These are phyloP conservation scores for Alternaria brassicicola DNA, from an alignment of 2,329 filamentous ascomycete genomes.

Conservation along the genomic window DNA sequence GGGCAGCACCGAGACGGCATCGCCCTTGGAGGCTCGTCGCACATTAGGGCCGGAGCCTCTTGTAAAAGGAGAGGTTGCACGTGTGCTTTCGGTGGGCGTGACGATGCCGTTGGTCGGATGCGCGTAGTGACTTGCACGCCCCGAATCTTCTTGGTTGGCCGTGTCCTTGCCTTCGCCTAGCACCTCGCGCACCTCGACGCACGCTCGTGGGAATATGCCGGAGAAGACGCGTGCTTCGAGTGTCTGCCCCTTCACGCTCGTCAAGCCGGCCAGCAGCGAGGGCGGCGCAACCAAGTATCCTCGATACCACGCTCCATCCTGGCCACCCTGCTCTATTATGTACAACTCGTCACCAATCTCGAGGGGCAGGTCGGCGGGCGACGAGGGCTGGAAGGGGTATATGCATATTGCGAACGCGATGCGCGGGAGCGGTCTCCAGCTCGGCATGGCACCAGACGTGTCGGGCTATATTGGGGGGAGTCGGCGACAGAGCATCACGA, in stretches of 20 bases:
- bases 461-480: constrained; percentile 36
- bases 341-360: constrained; percentile 98
- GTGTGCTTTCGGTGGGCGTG: constrained; percentile 48
- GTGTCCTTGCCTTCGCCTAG: constrained; percentile 64
- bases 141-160: constrained; percentile 21
- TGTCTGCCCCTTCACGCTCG: constrained; percentile 87
- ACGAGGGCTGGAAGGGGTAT: constrained; percentile 87
- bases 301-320: constrained; percentile 86
- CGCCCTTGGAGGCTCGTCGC: constrained; percentile 32
- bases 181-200: constrained; percentile 92
- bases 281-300: constrained; percentile 95
- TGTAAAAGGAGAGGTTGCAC: constrained; percentile 32
- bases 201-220: constrained; percentile 95
- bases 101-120: constrained; percentile 46
- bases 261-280: constrained; percentile 88
- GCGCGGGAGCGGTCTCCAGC: constrained; percentile 94
- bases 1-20: constrained; percentile 32
- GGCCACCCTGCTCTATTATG: constrained; percentile 93
- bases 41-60: constrained; percentile 22
- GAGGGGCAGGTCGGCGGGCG: constrained; percentile 88
- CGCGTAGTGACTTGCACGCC: constrained; percentile 27
- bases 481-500: constrained; percentile 44
- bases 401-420: constrained; percentile 98
- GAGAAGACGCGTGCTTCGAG: constrained; percentile 96
- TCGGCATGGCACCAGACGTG: constrained; percentile 46